Percentiles rank a stretch among this genome's conserved stretches.
These are phyloP conservation scores for Cyclotella kingstonii DNA, from an alignment of 108 stramenopile genomes.

Conservation along the genomic window DNA sequence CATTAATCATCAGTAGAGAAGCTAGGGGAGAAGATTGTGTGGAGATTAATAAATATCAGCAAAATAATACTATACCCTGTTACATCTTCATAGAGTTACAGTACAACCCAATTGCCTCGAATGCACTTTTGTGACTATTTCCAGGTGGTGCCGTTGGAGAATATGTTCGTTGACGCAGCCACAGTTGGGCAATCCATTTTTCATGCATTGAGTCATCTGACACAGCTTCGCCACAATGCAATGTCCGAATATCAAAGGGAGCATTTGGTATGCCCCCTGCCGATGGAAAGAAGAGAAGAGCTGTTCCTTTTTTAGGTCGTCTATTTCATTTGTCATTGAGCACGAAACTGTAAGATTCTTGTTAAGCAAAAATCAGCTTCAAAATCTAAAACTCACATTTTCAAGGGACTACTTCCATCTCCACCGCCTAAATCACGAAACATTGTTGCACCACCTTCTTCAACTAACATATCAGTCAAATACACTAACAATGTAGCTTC, in stretches of 20 bases:
- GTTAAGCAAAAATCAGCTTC: background rate
- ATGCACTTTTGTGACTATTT: conserved; percentile 55
- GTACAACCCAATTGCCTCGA: conserved; percentile 51
- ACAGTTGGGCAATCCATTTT: conserved; percentile 84
- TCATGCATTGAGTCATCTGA: conserved; percentile 46
- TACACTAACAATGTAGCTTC: conserved; percentile 79
- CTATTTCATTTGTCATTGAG: conserved; percentile 6
- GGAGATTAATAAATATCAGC: too few species aligned
- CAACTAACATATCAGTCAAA: conserved; percentile 51
- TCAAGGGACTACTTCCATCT: conserved; percentile 38
- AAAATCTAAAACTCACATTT: conserved; percentile 40
- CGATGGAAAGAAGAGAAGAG: conserved; percentile 81
- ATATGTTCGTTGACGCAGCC: conserved; percentile 60
- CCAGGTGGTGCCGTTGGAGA: conserved; percentile 65
- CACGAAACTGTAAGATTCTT: background rate
- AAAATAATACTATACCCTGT: too few species aligned
- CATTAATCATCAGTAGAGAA: too few species aligned
- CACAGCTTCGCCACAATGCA: conserved; percentile 80
- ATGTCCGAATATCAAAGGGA: conserved; percentile 77
- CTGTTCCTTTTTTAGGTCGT: conserved; percentile 75
- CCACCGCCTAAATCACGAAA: conserved; percentile 67
- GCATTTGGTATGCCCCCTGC: conserved; percentile 71
- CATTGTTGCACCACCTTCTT: conserved; percentile 75
- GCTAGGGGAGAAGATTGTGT: too few species aligned
- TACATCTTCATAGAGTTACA: conserved; percentile 29